Evolutionary conservation across 192 early-diverging fungal species (phyloP).

Genomic region (Podochytrium sp.): DNA sequence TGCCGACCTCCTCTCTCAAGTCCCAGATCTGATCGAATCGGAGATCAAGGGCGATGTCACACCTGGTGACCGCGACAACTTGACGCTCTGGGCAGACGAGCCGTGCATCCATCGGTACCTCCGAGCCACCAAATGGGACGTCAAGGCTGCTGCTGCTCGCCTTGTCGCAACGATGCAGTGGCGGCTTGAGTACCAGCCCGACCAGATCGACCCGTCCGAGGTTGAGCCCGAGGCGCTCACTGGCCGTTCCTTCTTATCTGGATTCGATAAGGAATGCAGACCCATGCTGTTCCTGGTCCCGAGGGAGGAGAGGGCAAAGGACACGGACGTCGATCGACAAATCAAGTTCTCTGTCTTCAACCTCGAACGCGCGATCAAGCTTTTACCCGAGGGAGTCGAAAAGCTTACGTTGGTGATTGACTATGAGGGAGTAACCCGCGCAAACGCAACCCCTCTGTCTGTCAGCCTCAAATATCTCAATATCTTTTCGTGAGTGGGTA

Average conservation of each 20-base stretch:
- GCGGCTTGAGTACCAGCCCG: constrained; percentile 74
- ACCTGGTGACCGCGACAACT: not conserved
- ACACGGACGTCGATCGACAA: constrained; percentile 53
- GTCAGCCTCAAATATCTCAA: constrained; percentile 64
- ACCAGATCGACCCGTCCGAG: constrained; percentile 66
- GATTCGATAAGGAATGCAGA: constrained; percentile 71
- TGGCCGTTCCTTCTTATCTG: constrained; percentile 48
- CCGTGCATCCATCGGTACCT: constrained; percentile 70
- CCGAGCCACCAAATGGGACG: constrained; percentile 71
- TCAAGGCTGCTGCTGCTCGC: constrained; percentile 58
- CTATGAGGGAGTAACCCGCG: constrained; percentile 73
- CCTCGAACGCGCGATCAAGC: constrained; percentile 71
- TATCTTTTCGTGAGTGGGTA: constrained; percentile 71
- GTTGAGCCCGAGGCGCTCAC: constrained; percentile 73
- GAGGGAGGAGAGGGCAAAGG: constrained; percentile 57
- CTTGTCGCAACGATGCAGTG: constrained; percentile 77
- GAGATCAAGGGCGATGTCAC: not conserved
- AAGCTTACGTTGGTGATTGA: constrained; percentile 82
- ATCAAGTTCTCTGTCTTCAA: constrained; percentile 77
- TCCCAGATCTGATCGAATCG: not conserved
- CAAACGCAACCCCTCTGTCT: constrained; percentile 62
- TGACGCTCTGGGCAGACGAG: constrained; percentile 34
- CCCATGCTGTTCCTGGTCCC: constrained; percentile 62
- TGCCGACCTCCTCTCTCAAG: not conserved
- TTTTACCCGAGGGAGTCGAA: constrained; percentile 76